phyloP scores from a whole-genome alignment of 2,329 filamentous ascomycete genomes.

The Dothideomycetes sp. region DNA sequence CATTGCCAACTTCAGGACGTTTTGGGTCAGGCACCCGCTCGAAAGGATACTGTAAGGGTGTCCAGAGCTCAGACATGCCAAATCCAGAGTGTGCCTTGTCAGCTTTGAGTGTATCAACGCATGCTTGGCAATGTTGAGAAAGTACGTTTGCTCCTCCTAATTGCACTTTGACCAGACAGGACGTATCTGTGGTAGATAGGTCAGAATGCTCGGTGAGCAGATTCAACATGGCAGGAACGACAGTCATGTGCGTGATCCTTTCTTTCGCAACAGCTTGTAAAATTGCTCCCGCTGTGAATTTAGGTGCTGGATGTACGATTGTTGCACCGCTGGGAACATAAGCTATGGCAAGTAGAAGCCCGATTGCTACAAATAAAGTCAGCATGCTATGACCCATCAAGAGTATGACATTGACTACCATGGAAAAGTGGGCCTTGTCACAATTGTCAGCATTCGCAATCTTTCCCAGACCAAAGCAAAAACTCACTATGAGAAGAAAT shows the following conservation, averaged over 20 bases:
- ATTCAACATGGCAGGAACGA: constrained; percentile 28
- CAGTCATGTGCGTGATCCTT: constrained; percentile 25
- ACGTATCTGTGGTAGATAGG: constrained; percentile 22
- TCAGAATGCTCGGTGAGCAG: constrained; percentile 25
- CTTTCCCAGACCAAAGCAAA: too few species aligned
- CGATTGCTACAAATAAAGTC: constrained; percentile 4
- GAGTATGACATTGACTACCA: not conserved
- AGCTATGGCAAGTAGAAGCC: constrained; percentile 24
- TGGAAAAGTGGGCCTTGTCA: constrained; percentile 25
- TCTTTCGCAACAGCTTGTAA: constrained; percentile 26
- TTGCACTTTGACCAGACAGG: constrained; percentile 25
- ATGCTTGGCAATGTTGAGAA: constrained; percentile 23
- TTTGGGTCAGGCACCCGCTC: constrained; percentile 24
- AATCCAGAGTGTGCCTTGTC: constrained; percentile 26
- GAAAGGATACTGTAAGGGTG: constrained; percentile 33
- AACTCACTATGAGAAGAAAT: constrained; percentile 23
- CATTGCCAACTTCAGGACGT: constrained; percentile 33
- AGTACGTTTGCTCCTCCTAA: constrained; percentile 30
- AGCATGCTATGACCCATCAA: not conserved
- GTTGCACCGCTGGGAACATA: constrained; percentile 22
- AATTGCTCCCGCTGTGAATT: constrained; percentile 26
- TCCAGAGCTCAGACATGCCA: constrained; percentile 40
- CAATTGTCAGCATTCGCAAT: too few species aligned
- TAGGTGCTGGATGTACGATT: constrained; percentile 23
- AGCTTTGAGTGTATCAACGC: constrained; percentile 22